A percentile compares a stretch with the other conserved stretches of the same genome.
Conservation (phyloP, 768 basidiomycete species). For the Lentinula detonsa region DNA sequence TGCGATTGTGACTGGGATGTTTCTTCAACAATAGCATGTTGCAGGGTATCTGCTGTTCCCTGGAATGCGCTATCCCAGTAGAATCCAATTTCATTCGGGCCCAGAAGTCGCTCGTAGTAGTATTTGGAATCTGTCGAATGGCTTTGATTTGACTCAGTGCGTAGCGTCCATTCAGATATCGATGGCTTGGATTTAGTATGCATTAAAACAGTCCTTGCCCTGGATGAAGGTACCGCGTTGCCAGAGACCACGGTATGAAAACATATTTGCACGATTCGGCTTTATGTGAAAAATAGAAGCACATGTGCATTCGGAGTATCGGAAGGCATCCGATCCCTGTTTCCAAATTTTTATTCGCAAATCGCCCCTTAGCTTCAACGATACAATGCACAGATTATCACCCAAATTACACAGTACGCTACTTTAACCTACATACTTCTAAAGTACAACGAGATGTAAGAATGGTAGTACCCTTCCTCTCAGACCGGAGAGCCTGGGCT, state of each 20-base stretch:
- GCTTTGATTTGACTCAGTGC: not conserved
- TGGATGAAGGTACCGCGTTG: no score
- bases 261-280: no score
- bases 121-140: not conserved
- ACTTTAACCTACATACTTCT: not conserved
- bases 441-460: no score
- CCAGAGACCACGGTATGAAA: no score
- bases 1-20: no score
- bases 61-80: constrained; percentile 15
- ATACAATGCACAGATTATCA: not conserved
- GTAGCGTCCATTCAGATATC: not conserved
- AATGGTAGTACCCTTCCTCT: not conserved
- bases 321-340: not conserved
- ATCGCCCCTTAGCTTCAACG: not conserved
- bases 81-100: constrained; percentile 14
- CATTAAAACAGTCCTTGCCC: not conserved
- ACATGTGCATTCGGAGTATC: not conserved
- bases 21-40: constrained; percentile 21
- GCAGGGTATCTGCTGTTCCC: constrained; percentile 24
- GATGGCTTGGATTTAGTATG: not conserved
- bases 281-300: not conserved
- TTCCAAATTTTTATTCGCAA: not conserved
- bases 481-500: not conserved
- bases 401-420: not conserved
- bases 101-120: constrained; percentile 19